These are phyloP conservation scores for Aureobasidium vineae DNA, from an alignment of 2,329 filamentous ascomycete species.

Conservation along the genomic window DNA sequence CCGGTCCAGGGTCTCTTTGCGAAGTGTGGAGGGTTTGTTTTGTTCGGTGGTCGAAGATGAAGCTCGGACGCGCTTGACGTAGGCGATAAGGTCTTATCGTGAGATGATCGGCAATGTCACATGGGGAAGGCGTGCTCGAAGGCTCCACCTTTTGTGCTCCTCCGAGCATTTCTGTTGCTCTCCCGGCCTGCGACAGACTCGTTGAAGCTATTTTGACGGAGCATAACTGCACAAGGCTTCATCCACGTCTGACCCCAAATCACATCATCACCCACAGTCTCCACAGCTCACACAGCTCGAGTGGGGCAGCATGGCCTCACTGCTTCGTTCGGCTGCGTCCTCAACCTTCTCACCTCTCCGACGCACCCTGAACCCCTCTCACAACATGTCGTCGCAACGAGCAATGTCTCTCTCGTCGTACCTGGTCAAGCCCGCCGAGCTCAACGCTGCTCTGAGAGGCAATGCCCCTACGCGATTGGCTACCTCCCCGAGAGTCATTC, in stretches of 20 bases:
- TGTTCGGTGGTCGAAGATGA: not conserved
- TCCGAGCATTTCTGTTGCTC: not conserved
- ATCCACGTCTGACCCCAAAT: not conserved
- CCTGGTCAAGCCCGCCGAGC: constrained; percentile 79
- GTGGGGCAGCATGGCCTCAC: constrained; percentile 19
- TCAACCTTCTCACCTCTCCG: constrained; percentile 12
- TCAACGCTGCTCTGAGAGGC: constrained; percentile 75
- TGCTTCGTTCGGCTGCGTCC: not conserved
- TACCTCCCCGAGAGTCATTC: constrained; percentile 77
- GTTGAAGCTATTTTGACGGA: too few relatives aligned
- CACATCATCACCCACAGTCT: constrained; percentile 3
- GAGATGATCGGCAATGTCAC: not conserved
- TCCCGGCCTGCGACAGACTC: not conserved
- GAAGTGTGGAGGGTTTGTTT: not conserved
- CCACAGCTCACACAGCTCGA: constrained; percentile 4
- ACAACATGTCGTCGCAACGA: constrained; percentile 10
- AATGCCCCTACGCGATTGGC: constrained; percentile 78
- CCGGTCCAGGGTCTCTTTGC: not conserved
- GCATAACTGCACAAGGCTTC: not conserved
- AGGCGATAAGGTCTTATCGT: constrained; percentile 17
- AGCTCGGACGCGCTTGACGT: not conserved
- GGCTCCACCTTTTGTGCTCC: not conserved
- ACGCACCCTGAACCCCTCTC: not conserved
- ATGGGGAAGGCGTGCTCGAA: constrained; percentile 14
- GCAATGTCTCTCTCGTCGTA: constrained; percentile 66